Conservation (phyloP, 73 alveolate species). For the Paraurostyla sp. region DNA sequence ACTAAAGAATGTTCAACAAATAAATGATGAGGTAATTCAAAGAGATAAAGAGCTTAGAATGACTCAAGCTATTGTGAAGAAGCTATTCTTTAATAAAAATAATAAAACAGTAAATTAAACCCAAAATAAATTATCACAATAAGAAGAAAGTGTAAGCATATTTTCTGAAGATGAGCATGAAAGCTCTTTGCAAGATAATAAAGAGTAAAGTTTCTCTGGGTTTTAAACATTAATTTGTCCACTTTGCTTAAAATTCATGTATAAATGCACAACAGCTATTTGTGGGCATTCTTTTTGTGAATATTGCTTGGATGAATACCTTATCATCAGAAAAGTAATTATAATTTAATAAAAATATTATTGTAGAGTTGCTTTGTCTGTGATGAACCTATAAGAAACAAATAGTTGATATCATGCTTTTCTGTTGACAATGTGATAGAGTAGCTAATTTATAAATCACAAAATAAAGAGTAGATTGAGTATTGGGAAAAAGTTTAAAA, state of each 20-base stretch:
- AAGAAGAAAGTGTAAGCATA: too few relatives aligned
- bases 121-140: too few relatives aligned
- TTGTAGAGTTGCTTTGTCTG: constrained; percentile 75
- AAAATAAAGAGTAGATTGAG: constrained; percentile 16
- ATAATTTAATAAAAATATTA: neutral
- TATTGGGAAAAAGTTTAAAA: constrained; percentile 33
- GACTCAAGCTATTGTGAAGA: too few relatives aligned
- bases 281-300: constrained; percentile 89
- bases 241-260: constrained; percentile 66
- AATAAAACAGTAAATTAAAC: too few relatives aligned
- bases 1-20: too few relatives aligned
- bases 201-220: neutral
- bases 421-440: constrained; percentile 63
- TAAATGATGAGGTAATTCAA: too few relatives aligned
- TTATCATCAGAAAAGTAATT: constrained; percentile 58
- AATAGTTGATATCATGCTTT: constrained; percentile 43
- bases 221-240: constrained; percentile 75
- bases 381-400: constrained; percentile 54
- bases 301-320: constrained; percentile 74
- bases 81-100: too few relatives aligned
- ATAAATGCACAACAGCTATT: constrained; percentile 63
- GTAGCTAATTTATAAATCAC: neutral
- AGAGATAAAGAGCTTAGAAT: too few relatives aligned
- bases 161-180: too few relatives aligned
- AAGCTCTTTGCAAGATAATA: neutral